A percentile compares a stretch with the other conserved stretches of the same genome.
These are phyloP conservation scores for Fusarium sp. DNA, from an alignment of 2,329 filamentous ascomycete species.

Conservation along the genomic window DNA sequence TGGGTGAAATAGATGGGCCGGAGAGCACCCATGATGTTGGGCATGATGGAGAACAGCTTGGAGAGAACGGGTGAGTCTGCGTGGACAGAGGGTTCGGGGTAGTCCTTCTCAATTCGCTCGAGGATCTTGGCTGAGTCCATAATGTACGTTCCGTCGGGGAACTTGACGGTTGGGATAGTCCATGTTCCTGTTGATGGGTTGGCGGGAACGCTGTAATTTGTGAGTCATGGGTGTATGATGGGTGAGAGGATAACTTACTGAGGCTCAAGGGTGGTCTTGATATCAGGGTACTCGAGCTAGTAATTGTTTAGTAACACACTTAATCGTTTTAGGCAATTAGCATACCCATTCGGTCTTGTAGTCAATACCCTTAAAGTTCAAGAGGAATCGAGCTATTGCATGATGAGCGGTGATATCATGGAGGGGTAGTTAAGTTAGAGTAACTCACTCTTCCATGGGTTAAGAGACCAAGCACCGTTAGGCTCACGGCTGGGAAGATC, in stretches of 20 bases:
- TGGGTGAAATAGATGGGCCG: constrained; percentile 57
- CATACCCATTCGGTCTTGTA: constrained; percentile 74
- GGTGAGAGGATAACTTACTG: constrained; percentile 56
- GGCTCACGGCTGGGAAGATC: constrained; percentile 68
- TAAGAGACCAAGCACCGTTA: constrained; percentile 69
- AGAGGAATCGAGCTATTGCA: constrained; percentile 67
- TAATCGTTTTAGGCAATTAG: neutral
- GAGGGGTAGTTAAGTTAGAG: neutral
- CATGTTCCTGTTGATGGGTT: constrained; percentile 41
- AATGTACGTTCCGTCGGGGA: constrained; percentile 67
- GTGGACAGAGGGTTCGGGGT: constrained; percentile 68
- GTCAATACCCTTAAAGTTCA: constrained; percentile 75
- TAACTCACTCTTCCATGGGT: constrained; percentile 74
- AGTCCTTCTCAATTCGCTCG: constrained; percentile 64
- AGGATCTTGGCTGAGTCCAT: constrained; percentile 75
- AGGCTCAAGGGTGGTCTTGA: constrained; percentile 65
- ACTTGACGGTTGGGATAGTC: constrained; percentile 62
- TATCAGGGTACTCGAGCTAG: constrained; percentile 72
- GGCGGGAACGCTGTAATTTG: constrained; percentile 25
- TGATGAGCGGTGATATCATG: constrained; percentile 7
- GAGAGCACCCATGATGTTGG: constrained; percentile 49
- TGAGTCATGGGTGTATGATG: neutral
- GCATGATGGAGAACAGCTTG: constrained; percentile 57
- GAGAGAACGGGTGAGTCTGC: constrained; percentile 64
- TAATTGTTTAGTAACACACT: neutral